Conservation (phyloP, 345 rosid genomes). For the Nephelium lappaceum region DNA sequence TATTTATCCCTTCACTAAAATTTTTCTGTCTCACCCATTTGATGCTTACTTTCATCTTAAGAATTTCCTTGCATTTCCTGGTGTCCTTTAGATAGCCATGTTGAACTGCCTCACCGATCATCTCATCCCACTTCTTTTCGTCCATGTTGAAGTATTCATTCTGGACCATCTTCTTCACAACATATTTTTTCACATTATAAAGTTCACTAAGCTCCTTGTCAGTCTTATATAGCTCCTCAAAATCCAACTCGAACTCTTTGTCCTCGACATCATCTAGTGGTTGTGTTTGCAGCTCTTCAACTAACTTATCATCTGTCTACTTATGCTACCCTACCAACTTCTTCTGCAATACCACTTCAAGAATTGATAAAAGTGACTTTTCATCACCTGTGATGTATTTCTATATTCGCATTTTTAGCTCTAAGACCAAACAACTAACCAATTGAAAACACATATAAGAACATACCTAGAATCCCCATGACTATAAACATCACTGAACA, state of each 20-base stretch:
- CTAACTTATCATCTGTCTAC: slow-evolving; percentile 74
- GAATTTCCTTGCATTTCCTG: slow-evolving; percentile 72
- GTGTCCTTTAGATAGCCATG: slow-evolving; percentile 70
- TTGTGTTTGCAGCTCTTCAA: slow-evolving; percentile 43
- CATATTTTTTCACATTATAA: slow-evolving; percentile 56
- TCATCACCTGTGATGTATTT: slow-evolving; percentile 81
- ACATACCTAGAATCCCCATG: not conserved
- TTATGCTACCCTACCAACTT: slow-evolving; percentile 55
- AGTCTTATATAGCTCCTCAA: slow-evolving; percentile 59
- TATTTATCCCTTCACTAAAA: no score
- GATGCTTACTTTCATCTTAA: slow-evolving; percentile 33
- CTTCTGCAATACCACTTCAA: slow-evolving; percentile 65
- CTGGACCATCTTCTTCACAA: slow-evolving; percentile 49
- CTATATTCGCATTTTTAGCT: slow-evolving; percentile 59
- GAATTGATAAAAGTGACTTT: slow-evolving; percentile 61
- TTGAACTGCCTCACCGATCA: slow-evolving; percentile 62
- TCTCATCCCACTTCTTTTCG: slow-evolving; percentile 79
- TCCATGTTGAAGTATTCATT: slow-evolving; percentile 82
- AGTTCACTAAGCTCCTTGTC: slow-evolving; percentile 75
- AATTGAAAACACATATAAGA: no score
- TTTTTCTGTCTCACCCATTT: no score
- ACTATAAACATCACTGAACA: not conserved
- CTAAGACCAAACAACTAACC: slow-evolving; percentile 25
- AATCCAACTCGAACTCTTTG: slow-evolving; percentile 70
- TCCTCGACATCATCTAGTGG: slow-evolving; percentile 61